Conservation (phyloP, 106 monocot genomes). For the Ottelia alismoides region DNA sequence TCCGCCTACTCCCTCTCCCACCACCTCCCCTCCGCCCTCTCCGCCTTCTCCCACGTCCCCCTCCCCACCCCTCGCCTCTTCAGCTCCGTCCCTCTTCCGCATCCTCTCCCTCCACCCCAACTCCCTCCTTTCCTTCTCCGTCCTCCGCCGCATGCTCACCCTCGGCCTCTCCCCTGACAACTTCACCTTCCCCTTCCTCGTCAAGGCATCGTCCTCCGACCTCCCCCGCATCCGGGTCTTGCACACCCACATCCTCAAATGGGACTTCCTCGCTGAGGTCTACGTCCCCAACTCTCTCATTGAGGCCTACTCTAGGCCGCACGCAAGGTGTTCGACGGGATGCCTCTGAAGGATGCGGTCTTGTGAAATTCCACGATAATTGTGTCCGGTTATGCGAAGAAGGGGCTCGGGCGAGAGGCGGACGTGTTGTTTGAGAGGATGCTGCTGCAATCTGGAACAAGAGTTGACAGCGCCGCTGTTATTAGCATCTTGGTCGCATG, state of each 20-base stretch:
- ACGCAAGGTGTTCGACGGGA: constrained; percentile 22
- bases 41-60: constrained; percentile 24
- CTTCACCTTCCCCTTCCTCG: constrained; percentile 22
- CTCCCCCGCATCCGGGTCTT: constrained; percentile 4
- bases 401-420: constrained; percentile 6
- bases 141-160: constrained; percentile 5
- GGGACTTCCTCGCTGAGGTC: constrained; percentile 31
- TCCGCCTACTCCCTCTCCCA: background rate
- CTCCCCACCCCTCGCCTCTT: constrained; percentile 20
- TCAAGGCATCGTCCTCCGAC: constrained; percentile 24
- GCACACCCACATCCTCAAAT: constrained; percentile 30
- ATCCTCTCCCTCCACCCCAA: background rate
- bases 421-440: constrained; percentile 11
- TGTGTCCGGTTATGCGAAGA: constrained; percentile 19
- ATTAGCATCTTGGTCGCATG: no score
- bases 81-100: constrained; percentile 2
- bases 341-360: constrained; percentile 15
- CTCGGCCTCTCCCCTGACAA: constrained; percentile 1
- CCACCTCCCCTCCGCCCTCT: constrained; percentile 9
- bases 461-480: constrained; percentile 1
- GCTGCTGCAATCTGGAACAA: no score
- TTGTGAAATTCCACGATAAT: constrained; percentile 39
- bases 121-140: background rate
- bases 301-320: constrained; percentile 39
- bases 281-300: constrained; percentile 57